phyloP scores from a whole-genome alignment of 768 basidiomycete species.

The Mycena capillaripes region DNA sequence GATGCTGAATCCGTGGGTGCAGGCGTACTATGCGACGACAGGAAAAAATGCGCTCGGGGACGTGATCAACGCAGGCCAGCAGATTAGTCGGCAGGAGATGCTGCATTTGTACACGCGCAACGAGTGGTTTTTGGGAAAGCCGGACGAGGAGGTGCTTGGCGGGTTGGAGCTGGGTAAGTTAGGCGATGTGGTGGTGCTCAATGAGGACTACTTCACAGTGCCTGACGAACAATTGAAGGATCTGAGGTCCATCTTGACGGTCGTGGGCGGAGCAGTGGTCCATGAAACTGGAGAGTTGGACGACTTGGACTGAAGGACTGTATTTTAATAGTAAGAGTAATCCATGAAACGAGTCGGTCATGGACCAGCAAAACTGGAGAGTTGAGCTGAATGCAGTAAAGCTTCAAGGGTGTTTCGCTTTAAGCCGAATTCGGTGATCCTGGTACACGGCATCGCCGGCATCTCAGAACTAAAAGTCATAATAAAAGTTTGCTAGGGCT shows the following conservation, averaged over 20 bases:
- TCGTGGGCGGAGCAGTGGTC: background rate
- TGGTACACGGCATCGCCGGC: no score
- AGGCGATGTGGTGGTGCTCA: background rate
- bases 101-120: background rate
- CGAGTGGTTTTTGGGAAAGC: background rate
- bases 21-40: slow-evolving; percentile 5
- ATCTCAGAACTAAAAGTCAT: no score
- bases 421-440: no score
- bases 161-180: background rate
- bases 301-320: background rate
- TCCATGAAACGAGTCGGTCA: no score
- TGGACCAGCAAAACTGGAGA: no score
- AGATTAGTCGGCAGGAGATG: background rate
- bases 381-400: no score
- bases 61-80: background rate
- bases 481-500: no score
- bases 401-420: no score
- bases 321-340: no score
- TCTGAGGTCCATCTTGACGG: slow-evolving; percentile 2
- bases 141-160: background rate
- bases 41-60: background rate
- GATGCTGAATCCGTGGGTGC: slow-evolving; percentile 7
- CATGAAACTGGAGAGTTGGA: background rate
- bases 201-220: slow-evolving; percentile 4
- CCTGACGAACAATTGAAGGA: slow-evolving; percentile 1